Evolutionary conservation across 2,329 filamentous ascomycete species (phyloP).

Genomic region (Claviceps sp.): DNA sequence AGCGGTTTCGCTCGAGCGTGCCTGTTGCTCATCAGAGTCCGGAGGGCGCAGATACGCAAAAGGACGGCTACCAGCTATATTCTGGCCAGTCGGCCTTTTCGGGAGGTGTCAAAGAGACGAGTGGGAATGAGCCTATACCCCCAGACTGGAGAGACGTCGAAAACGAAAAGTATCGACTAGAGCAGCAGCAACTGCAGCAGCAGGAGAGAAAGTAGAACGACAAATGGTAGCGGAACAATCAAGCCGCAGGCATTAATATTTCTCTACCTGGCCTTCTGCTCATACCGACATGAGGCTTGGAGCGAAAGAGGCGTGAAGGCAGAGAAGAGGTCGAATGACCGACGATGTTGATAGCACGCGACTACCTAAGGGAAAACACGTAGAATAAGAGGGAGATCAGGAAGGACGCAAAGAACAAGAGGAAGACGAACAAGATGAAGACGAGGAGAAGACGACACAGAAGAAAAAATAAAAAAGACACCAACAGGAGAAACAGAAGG

Average conservation of each 20-base stretch:
- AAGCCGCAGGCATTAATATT: background rate
- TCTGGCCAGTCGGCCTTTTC: constrained; percentile 60
- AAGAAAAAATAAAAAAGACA: background rate
- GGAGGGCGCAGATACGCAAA: constrained; percentile 39
- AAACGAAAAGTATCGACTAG: constrained; percentile 42
- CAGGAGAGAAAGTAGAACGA: constrained; percentile 4
- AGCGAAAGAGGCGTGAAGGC: no score
- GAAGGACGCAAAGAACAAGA: no score
- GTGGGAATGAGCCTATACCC: constrained; percentile 50
- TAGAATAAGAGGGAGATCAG: no score
- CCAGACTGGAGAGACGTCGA: constrained; percentile 51
- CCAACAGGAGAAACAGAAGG: background rate
- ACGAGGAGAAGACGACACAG: no score
- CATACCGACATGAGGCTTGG: no score
- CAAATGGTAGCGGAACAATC: background rate
- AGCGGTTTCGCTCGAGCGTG: constrained; percentile 89
- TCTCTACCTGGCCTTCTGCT: no score
- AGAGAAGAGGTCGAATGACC: no score
- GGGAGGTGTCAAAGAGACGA: constrained; percentile 49
- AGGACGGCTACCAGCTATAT: constrained; percentile 56
- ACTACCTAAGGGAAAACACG: no score
- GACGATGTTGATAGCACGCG: no score
- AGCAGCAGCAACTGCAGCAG: constrained; percentile 18
- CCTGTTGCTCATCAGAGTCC: constrained; percentile 56
- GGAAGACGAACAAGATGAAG: no score